Base-by-base conservation (phyloP, 257 asterid genomes). In the Petunia axillaris region DNA sequence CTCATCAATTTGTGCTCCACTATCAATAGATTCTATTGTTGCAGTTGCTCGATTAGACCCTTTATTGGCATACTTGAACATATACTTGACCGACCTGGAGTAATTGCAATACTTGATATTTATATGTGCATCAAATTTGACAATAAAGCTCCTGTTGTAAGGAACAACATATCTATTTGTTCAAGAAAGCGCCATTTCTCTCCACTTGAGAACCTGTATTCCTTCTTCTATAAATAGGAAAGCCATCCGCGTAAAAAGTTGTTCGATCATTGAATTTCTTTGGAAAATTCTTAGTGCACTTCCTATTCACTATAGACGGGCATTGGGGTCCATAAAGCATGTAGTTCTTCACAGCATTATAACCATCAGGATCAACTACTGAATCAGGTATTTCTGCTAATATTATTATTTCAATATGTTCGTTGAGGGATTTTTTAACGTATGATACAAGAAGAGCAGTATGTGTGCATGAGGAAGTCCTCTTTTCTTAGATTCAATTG, bases 251-350 rank as follows among this genome's bases (percentile, higher is more conserved):
- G 13, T 36, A 4, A 8, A 39, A 13, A 6, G 35, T 40, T 10
- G 55, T 68, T 10, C 10, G 54, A 8, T 40, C 15, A 5, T 16
- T 39, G 35, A 68, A 68, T 3, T 9, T 43, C 48, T 41, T 36
- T 3, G 14, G 55, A 15, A 39, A 68, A 40, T 43, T 25, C 10
- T 39, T 68, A 8, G 55, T 39, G 54, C 76, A 68, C 48, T 68
- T 68, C n/a, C 76, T 55, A 36, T 68, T 9, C 37, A 36, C 44
- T 37, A 68, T 68, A 14, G 54, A 68, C 6, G 52, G 76, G 76
- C 76, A 68, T 68, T 39, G n/a, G 75, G 75, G 44, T 25, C 25
- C 25, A 25, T 25, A 25, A 25, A 25, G 25, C 25, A 25, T 25
- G 25, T 25, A 25, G 25, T 25, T 25, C 25, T 25, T 25, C 25